phyloP scores from a whole-genome alignment of 768 basidiomycete genomes.

The Tephrocybe sp. region DNA sequence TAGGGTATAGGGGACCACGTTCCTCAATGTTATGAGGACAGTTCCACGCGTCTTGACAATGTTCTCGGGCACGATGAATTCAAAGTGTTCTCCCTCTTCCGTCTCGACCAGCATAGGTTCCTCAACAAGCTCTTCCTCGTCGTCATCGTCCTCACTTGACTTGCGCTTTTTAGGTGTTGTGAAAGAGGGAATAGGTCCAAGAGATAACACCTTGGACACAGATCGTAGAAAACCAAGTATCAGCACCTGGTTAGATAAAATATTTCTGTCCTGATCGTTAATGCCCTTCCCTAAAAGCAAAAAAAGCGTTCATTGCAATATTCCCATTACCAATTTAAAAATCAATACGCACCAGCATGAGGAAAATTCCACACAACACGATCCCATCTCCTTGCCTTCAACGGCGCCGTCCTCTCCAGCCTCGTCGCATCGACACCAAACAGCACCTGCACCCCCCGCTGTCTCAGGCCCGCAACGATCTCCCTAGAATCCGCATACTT shows the following conservation, averaged over 20 bases:
- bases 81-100: constrained; percentile 27
- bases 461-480: constrained; percentile 55
- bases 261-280: constrained; percentile 91
- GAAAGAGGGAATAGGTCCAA: constrained; percentile 53
- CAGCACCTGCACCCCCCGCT: constrained; percentile 65
- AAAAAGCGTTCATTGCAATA: neutral
- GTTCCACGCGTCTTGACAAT: constrained; percentile 54
- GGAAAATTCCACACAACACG: constrained; percentile 95
- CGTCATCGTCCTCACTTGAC: constrained; percentile 43
- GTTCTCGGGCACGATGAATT: constrained; percentile 16
- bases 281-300: constrained; percentile 75
- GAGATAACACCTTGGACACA: constrained; percentile 56
- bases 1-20: constrained; percentile 82
- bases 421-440: constrained; percentile 87
- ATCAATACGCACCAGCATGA: constrained; percentile 71
- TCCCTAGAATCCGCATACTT: constrained; percentile 79
- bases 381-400: constrained; percentile 72
- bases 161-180: constrained; percentile 44
- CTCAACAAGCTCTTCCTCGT: constrained; percentile 32
- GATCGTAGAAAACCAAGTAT: constrained; percentile 82
- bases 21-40: constrained; percentile 82
- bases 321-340: neutral
- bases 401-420: constrained; percentile 54
- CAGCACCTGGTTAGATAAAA: constrained; percentile 83
- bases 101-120: constrained; percentile 21